Base-by-base conservation (phyloP, 2,329 filamentous ascomycete genomes). In the Apiospora hydei region DNA sequence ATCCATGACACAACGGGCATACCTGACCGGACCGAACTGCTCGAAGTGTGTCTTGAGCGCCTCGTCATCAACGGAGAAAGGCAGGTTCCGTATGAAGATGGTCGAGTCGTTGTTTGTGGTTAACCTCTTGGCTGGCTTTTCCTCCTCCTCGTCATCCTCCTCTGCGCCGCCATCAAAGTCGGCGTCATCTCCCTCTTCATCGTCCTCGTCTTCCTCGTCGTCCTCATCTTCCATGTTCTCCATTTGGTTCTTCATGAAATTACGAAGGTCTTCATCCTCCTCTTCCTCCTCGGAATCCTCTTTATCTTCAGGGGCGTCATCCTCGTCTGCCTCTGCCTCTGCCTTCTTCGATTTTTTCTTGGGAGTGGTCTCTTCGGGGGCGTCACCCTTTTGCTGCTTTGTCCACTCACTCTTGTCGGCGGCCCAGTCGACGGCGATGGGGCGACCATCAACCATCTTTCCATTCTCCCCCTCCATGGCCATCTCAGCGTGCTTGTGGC, bases 361-460 rank as follows among this genome's bases (percentile, higher is more conserved):
- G 4, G 76, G 74, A 21, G 71, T n/a, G 26, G 72, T 72, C 26
- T 72, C 69, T n/a, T 67, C 51, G 24, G 41, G 10, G 14, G 41
- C 70, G 3, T 83, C 81, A 34, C 78, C 77, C 66, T 85, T 80
- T 70, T 90, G 87, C 74, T 91, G 86, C 73, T 90, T 87, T 74
- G 95, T 89, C 94, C 94, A 99, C 8, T 92, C 91, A 57, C 92
- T 88, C 84, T 97, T 98, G 73, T 98, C 94, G 4, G 98, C 95
- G 44, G 97, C 96, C 94, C 94, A 99, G 83, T 99, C 96, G 8
- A 99, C 96, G 41, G 96, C 96, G 73, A 99, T 83, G 11, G 92
- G 93, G 77, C 96, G 89, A 2, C 95, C 96, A 80, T 98, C 95
- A 26, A 99, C 88, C 73, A 93, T 90, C 81, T 94, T 98, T 72